Base-by-base conservation (phyloP, 805 yeast genomes). In the Starmerella floricola region DNA sequence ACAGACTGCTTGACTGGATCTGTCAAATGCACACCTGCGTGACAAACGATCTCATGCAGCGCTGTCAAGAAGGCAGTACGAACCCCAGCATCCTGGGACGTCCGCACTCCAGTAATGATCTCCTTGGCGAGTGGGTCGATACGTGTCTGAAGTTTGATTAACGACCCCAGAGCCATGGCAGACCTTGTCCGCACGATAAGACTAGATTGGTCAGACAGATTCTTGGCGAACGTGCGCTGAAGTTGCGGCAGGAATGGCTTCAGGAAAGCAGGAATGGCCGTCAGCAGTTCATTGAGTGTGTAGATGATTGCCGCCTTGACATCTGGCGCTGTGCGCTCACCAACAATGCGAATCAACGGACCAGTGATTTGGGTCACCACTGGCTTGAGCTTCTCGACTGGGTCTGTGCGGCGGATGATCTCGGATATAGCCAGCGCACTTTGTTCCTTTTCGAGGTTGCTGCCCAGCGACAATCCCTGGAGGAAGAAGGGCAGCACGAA, bases 241-340 rank as follows among this genome's bases (percentile, higher is more conserved):
- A 91, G 71, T 66, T 91, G 99, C 8, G 99, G 99, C 62, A 91
- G 76, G 61, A 91, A 91, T 13, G 99, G 98, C 56, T 88, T 75
- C 61, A 91, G 70, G 60, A 84, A 83, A 57, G 80, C 84, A 2
- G 98, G 95, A 53, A 88, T 81, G 66, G 85, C 82, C 19, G 65
- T 64, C 55, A 91, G 76, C 57, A 93, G 66, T 49, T 73, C 73
- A 57, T 80, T 81, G 60, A 93, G 71, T 1, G 97, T 94, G 48
- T 72, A 70, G 56, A 91, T 69, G 52, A 93, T 88, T n/a, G 95
- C 94, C 29, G 94, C 79, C 68, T 91, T 91, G 53, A 91, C 84
- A 52, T 86, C 95, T 47, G 94, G 72, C 15, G 79, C 73, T 51
- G 84, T 88, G 62, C 95, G 77, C 62, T 91, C 99, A 57, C 99